A percentile compares a stretch with the other conserved stretches of the same genome.
phyloP scores from a whole-genome alignment of 2,329 filamentous ascomycete species.

The Achaetomium macrosporum region DNA sequence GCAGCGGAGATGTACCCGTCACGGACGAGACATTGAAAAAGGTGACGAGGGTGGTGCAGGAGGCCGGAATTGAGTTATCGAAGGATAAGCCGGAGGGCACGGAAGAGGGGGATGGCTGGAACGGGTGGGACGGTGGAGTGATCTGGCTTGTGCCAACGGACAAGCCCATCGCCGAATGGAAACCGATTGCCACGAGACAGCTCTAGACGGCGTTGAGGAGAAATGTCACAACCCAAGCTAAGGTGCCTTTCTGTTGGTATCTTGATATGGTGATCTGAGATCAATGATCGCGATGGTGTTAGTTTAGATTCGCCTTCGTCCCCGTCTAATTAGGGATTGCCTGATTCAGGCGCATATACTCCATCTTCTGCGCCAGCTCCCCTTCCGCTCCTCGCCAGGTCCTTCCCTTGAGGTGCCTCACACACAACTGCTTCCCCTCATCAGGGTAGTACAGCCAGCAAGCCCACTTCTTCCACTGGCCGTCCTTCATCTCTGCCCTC shows the following conservation, averaged over 20 bases:
- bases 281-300: too few relatives aligned
- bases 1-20: constrained; percentile 26
- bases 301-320: too few relatives aligned
- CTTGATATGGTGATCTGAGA: background rate
- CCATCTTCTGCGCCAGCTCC: constrained; percentile 20
- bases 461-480: constrained; percentile 46
- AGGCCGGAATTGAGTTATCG: constrained; percentile 21
- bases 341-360: constrained; percentile 21
- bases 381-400: constrained; percentile 41
- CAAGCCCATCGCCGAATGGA: constrained; percentile 27
- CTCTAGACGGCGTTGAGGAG: constrained; percentile 11
- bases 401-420: constrained; percentile 47
- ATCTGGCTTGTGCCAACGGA: constrained; percentile 31
- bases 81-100: background rate
- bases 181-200: constrained; percentile 27
- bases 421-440: constrained; percentile 39
- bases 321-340: background rate
- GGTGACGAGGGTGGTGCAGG: constrained; percentile 21
- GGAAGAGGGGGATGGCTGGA: background rate
- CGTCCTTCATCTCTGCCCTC: constrained; percentile 51
- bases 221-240: background rate
- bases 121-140: constrained; percentile 28
- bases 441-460: constrained; percentile 51
- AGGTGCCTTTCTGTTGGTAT: background rate
- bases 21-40: constrained; percentile 22